Evolutionary conservation across 2,329 filamentous ascomycete genomes (phyloP).

Genomic region (Macrophomina tecta): DNA sequence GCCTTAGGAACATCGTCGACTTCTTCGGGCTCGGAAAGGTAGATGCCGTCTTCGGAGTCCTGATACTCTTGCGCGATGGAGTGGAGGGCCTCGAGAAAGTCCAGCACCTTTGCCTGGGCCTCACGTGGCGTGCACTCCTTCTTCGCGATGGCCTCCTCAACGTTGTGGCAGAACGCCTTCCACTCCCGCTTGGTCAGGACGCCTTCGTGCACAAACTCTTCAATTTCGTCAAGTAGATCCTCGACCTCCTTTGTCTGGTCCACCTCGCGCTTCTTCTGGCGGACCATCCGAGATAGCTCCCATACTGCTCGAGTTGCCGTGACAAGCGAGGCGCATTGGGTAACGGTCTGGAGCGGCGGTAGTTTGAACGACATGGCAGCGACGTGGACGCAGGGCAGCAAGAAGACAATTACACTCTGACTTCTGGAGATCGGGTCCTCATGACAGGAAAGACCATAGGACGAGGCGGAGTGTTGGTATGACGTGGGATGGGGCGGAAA

Average conservation of each 20-base stretch:
- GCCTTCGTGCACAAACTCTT: slow-evolving; percentile 18
- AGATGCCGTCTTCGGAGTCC: slow-evolving; percentile 7
- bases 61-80: slow-evolving; percentile 13
- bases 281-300: slow-evolving; percentile 25
- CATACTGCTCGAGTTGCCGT: slow-evolving; percentile 24
- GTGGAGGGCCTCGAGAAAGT: slow-evolving; percentile 25
- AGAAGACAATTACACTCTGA: neutral
- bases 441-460: neutral
- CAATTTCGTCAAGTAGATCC: slow-evolving; percentile 23
- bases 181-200: slow-evolving; percentile 26
- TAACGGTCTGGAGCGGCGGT: slow-evolving; percentile 21
- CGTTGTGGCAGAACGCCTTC: slow-evolving; percentile 19
- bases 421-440: neutral
- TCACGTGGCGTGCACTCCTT: slow-evolving; percentile 19
- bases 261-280: slow-evolving; percentile 20
- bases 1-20: slow-evolving; percentile 5
- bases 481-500: neutral
- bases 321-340: slow-evolving; percentile 20
- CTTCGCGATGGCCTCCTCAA: slow-evolving; percentile 17
- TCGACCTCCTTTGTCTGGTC: slow-evolving; percentile 20
- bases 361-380: slow-evolving; percentile 19
- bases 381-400: neutral
- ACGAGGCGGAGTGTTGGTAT: neutral
- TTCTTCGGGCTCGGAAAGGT: slow-evolving; percentile 20
- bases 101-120: slow-evolving; percentile 25